Conservation (phyloP, 1,284 basidiomycete genomes). For the Kalmanozyma brasiliensis region DNA sequence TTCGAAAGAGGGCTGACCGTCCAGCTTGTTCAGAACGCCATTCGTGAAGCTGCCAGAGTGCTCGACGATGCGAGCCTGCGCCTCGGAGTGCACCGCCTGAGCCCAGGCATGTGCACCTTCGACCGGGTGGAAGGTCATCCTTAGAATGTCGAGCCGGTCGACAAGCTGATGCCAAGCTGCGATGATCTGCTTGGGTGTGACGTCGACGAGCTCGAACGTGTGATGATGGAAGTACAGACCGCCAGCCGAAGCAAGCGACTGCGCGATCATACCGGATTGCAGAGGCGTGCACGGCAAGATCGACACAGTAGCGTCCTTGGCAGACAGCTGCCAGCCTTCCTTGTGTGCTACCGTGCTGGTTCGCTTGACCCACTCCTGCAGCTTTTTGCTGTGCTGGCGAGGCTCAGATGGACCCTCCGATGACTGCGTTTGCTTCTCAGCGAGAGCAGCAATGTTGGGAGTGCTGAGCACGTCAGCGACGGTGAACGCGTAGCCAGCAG, state of each 20-base stretch:
- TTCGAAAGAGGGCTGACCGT: constrained; percentile 40
- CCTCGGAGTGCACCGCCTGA: constrained; percentile 43
- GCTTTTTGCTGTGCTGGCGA: neutral
- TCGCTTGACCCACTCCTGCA: constrained; percentile 13
- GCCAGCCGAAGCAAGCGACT: constrained; percentile 51
- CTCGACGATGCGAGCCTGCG: constrained; percentile 12
- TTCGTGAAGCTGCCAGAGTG: constrained; percentile 15
- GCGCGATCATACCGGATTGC: constrained; percentile 63
- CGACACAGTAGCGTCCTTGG: constrained; percentile 28
- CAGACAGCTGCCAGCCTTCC: constrained; percentile 19
- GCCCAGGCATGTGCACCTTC: constrained; percentile 52
- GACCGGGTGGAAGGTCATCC: constrained; percentile 56
- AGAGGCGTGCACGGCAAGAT: constrained; percentile 64
- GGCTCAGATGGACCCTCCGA: neutral
- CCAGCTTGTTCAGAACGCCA: constrained; percentile 7
- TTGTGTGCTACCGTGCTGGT: constrained; percentile 11
- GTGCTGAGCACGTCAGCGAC: constrained; percentile 51
- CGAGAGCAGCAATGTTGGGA: constrained; percentile 46
- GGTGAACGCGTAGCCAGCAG: constrained; percentile 24
- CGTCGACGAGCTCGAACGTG: constrained; percentile 22
- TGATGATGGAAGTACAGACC: constrained; percentile 58
- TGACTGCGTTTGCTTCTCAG: constrained; percentile 20
- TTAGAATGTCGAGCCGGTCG: constrained; percentile 50
- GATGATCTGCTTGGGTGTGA: constrained; percentile 3
- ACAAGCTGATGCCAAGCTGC: constrained; percentile 48